A percentile compares a stretch with the other conserved stretches of the same genome.
Conservation (phyloP, 2,329 filamentous ascomycete species). For the Cladophialophora psammophila region DNA sequence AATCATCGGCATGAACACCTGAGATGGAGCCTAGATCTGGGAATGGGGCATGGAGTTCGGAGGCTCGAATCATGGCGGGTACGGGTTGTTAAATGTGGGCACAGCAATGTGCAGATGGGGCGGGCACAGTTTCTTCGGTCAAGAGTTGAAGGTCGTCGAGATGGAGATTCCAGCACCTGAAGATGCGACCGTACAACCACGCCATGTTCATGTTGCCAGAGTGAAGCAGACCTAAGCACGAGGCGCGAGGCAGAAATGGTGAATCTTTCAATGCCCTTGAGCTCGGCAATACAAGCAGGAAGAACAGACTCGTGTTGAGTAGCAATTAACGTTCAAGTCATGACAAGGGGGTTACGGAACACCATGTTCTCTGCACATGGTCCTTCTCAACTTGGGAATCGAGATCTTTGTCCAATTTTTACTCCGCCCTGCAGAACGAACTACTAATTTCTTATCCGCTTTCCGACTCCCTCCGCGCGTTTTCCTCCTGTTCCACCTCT, state of each 20-base stretch:
- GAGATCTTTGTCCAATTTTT: no score
- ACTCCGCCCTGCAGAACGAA: no score
- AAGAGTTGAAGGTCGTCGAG: neutral
- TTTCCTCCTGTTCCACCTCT: no score
- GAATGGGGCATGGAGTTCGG: neutral
- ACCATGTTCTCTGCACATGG: no score
- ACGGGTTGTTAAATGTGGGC: neutral
- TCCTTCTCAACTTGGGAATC: no score
- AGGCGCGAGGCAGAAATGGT: neutral
- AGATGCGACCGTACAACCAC: neutral
- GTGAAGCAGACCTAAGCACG: neutral
- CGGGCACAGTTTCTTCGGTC: neutral
- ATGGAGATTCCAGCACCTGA: neutral
- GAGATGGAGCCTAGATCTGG: neutral
- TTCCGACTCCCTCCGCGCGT: no score
- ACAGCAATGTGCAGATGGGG: no score
- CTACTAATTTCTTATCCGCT: no score
- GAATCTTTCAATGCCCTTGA: neutral
- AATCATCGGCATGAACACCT: neutral
- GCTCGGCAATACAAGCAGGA: neutral
- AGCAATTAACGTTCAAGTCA: no score
- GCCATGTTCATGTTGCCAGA: neutral
- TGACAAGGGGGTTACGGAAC: no score
- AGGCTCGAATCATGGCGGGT: neutral
- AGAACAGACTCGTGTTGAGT: neutral